Evolutionary conservation across 495 filamentous ascomycete species (phyloP), one percentile per base, ranked within the genome.

Genomic region (Lasiosphaeris hirsuta): DNA sequence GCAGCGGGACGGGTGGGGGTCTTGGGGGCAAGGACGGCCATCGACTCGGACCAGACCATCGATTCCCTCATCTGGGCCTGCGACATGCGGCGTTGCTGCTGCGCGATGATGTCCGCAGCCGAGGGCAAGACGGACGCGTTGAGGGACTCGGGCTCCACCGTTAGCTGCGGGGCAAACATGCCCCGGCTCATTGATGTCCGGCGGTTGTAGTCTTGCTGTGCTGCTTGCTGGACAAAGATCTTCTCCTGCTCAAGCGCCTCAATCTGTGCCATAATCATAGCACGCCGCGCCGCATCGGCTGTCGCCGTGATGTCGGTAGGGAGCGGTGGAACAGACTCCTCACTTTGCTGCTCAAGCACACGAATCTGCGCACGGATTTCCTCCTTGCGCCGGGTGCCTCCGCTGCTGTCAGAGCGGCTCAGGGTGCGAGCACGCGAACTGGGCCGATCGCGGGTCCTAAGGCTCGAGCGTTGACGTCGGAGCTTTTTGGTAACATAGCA

Each of bases 171-270:
- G 36, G 34, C 41, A 35, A 35, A 37, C 36, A 57, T 51, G 17
- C 10, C 46, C 14, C 43, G 43, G 18, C 51, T 23, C 35, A 45
- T 57, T 23, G 62, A 52, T 13, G 40, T 50, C 4, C 59, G 61
- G 10, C 64, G 57, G 1, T 47, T 54, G 47, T 64, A 66, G 10
- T 69, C 63, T 3, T 57, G 42, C 44, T 61, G 47, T 2, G 61
- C 59, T 9, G 59, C 58, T 8, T 54, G 57, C 60, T 66, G 55
- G 23, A 58, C 65, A 44, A 70, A 71, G 10, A 63, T 5, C 14
- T 62, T 57, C 54, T 73, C 70, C 34, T 70, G 69, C 62, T 73
- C 70, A 1, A 71, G 63, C 2, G 69, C 70, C 34, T 70, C 69
- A 41, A 71, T 70, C 37, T 68, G 69, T 9, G 69, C 67, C 39